Conservation (phyloP, 2,329 filamentous ascomycete species). For the Pestalotiopsis sp. region DNA sequence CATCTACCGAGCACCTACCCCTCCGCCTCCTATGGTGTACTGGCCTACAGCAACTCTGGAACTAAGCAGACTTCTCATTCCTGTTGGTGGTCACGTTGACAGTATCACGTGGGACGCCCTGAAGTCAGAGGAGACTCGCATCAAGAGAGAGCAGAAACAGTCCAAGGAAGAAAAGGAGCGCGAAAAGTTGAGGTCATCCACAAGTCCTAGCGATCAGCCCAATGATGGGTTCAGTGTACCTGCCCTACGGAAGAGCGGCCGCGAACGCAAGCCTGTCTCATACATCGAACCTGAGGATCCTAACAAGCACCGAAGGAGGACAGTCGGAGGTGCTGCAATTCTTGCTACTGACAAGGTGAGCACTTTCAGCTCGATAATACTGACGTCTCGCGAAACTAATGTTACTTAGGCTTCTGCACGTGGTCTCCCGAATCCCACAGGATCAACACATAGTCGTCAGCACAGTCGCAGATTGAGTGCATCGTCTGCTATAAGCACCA, state of each 20-base stretch:
- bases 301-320: slow-evolving; percentile 59
- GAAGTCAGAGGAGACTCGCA: slow-evolving; percentile 66
- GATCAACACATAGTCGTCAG: slow-evolving; percentile 31
- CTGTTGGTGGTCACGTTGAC: slow-evolving; percentile 70
- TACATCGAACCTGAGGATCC: slow-evolving; percentile 54
- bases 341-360: slow-evolving; percentile 46
- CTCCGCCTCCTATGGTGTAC: slow-evolving; percentile 78
- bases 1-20: slow-evolving; percentile 53
- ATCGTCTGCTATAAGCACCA: slow-evolving; percentile 40
- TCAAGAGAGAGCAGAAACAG: slow-evolving; percentile 59
- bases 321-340: slow-evolving; percentile 56
- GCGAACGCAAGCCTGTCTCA: slow-evolving; percentile 67
- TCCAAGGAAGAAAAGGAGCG: not conserved
- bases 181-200: not conserved
- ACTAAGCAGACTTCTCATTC: slow-evolving; percentile 80
- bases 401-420: slow-evolving; percentile 34
- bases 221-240: slow-evolving; percentile 22
- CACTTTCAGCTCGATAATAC: slow-evolving; percentile 13
- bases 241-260: slow-evolving; percentile 64
- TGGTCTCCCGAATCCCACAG: slow-evolving; percentile 31
- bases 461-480: slow-evolving; percentile 52
- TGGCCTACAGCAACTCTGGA: slow-evolving; percentile 87
- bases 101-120: slow-evolving; percentile 82
- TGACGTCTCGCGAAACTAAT: slow-evolving; percentile 18
- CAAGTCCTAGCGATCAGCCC: not conserved